phyloP scores from a whole-genome alignment of 352 stramenopile genomes.

The Globisporangium perplexum region DNA sequence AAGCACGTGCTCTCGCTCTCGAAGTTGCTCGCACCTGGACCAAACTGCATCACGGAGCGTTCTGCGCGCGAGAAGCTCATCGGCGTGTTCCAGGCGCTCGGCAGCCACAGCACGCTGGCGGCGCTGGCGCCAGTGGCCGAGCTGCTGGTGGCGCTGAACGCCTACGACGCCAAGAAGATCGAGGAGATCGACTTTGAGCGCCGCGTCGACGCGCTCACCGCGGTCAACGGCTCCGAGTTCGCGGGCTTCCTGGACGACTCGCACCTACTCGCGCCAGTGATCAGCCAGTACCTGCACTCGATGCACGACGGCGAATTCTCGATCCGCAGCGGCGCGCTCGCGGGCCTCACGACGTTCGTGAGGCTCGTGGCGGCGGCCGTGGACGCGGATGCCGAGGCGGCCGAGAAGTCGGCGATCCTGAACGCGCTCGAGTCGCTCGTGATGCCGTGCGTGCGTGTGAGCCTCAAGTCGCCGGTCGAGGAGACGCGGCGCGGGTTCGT shows the following conservation, averaged over 20 bases:
- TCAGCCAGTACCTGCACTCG: constrained; percentile 72
- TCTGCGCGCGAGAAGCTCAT: constrained; percentile 57
- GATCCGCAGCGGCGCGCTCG: constrained; percentile 68
- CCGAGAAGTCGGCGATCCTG: constrained; percentile 37
- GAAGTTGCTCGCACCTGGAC: constrained; percentile 66
- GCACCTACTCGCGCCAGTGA: constrained; percentile 64
- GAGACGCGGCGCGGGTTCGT: constrained; percentile 83
- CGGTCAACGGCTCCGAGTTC: constrained; percentile 61
- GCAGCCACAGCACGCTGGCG: constrained; percentile 25
- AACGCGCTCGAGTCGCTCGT: constrained; percentile 85
- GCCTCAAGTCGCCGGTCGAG: constrained; percentile 70
- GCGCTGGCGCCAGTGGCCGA: constrained; percentile 34
- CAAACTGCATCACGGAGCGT: constrained; percentile 68
- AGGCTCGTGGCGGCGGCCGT: constrained; percentile 29
- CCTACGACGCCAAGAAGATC: constrained; percentile 71
- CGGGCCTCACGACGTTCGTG: constrained; percentile 52
- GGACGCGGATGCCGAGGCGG: constrained; percentile 11
- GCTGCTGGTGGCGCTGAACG: constrained; percentile 62
- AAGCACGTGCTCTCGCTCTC: constrained; percentile 74
- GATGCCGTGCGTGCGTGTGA: constrained; percentile 84
- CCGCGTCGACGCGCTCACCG: constrained; percentile 67
- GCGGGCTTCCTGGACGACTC: constrained; percentile 48
- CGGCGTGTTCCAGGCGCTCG: constrained; percentile 62
- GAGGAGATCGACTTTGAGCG: constrained; percentile 84
- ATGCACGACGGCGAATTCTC: constrained; percentile 85